Evolutionary conservation across 371 early-diverging fungal species (phyloP).

Genomic region (Mortierella sp.): DNA sequence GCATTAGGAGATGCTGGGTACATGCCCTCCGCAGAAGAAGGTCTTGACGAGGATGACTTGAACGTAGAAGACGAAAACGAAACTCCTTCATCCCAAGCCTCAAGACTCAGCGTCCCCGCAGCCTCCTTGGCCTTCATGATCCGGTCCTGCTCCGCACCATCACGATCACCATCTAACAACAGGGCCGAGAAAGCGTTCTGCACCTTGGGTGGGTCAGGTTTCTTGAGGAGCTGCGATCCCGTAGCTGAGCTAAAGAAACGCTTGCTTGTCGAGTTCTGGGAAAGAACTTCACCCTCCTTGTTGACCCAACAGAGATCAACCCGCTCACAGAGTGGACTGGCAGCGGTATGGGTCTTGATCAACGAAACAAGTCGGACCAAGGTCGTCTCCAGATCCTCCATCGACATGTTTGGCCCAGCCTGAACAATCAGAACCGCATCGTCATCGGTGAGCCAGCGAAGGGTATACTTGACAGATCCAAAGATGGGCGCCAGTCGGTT

Average conservation of each 20-base stretch:
- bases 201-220: slow-evolving; percentile 13
- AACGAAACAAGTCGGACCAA: slow-evolving; percentile 61
- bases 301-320: slow-evolving; percentile 71
- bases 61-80: not conserved
- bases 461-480: slow-evolving; percentile 55
- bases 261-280: not conserved
- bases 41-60: not conserved
- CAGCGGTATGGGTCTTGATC: slow-evolving; percentile 42
- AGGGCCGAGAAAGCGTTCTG: slow-evolving; percentile 17
- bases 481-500: slow-evolving; percentile 51
- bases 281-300: slow-evolving; percentile 57
- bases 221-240: not conserved
- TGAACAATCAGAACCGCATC: slow-evolving; percentile 61
- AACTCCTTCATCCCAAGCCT: slow-evolving; percentile 25
- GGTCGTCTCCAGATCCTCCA: slow-evolving; percentile 61
- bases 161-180: slow-evolving; percentile 12
- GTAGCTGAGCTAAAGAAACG: slow-evolving; percentile 14
- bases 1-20: not conserved
- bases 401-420: slow-evolving; percentile 42
- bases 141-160: slow-evolving; percentile 1
- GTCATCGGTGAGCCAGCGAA: slow-evolving; percentile 63
- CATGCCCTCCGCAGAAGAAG: not conserved
- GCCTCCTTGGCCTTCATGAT: slow-evolving; percentile 15
- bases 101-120: slow-evolving; percentile 15
- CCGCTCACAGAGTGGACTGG: slow-evolving; percentile 52